phyloP scores from a whole-genome alignment of 192 early-diverging fungal genomes.

The Backusella westeae region DNA sequence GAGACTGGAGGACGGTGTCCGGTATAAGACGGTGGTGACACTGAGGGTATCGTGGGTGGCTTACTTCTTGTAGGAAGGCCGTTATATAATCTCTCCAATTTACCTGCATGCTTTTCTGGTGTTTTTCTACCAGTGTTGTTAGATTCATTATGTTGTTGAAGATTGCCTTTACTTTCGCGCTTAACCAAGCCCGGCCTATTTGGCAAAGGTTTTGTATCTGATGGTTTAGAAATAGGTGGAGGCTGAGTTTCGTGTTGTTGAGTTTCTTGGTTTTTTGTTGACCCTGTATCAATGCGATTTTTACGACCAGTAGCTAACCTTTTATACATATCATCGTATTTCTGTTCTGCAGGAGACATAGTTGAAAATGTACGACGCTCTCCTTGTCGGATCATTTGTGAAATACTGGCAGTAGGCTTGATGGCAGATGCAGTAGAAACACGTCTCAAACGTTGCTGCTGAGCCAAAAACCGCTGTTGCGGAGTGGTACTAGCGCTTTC shows the following conservation, averaged over 20 bases:
- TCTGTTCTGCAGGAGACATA: conserved; percentile 35
- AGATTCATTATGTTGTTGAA: not conserved
- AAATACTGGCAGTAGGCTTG: conserved; percentile 18
- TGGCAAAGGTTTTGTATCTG: not conserved
- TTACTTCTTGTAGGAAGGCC: conserved; percentile 21
- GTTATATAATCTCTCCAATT: conserved; percentile 25
- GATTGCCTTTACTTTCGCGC: not conserved
- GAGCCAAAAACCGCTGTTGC: conserved; percentile 9
- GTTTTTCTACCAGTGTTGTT: not conserved
- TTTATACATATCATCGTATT: conserved; percentile 39
- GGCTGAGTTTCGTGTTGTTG: not conserved
- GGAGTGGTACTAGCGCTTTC: not conserved
- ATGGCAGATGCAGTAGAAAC: conserved; percentile 9
- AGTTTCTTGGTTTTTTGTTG: not conserved
- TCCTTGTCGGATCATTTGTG: conserved; percentile 31
- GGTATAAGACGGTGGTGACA: not conserved
- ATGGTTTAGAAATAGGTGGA: not conserved
- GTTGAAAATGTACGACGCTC: conserved; percentile 31
- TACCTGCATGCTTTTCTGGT: conserved; percentile 6
- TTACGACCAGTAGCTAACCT: conserved; percentile 6
- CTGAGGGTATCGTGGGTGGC: not conserved
- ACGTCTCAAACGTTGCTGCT: conserved; percentile 12
- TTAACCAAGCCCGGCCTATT: not conserved
- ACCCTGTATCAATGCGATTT: not conserved
- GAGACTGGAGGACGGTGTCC: not conserved